Percentiles rank a stretch among this genome's conserved stretches.
Evolutionary conservation across 1,139 yeast species (phyloP).

Genomic region (Sugiyamaella castrensis): DNA sequence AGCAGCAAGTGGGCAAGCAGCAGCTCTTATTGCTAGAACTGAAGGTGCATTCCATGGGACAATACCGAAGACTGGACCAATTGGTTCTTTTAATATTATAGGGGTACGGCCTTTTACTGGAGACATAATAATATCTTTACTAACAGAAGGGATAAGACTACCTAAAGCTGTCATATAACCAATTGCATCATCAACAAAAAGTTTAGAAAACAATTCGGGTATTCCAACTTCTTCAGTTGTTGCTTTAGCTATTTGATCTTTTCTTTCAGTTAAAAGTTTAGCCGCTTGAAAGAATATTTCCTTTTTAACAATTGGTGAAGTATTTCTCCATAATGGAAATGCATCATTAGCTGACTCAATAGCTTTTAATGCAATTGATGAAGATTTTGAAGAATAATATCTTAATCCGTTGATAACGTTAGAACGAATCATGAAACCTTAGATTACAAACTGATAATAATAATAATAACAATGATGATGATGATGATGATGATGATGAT

Average conservation of each 20-base stretch:
- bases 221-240: constrained; percentile 38
- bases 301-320: constrained; percentile 17
- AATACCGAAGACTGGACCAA: constrained; percentile 48
- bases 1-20: constrained; percentile 50
- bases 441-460: no score
- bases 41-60: constrained; percentile 54
- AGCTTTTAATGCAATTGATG: constrained; percentile 30
- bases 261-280: constrained; percentile 17
- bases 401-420: background rate
- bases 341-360: constrained; percentile 19
- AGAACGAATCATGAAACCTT: no score
- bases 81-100: constrained; percentile 40
- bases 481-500: no score
- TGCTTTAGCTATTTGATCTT: constrained; percentile 22
- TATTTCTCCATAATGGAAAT: constrained; percentile 19
- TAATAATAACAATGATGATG: no score
- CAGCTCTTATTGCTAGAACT: constrained; percentile 35
- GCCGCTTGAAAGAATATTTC: constrained; percentile 27
- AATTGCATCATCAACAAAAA: constrained; percentile 40
- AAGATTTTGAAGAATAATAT: constrained; percentile 4
- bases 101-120: constrained; percentile 6
- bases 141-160: background rate
- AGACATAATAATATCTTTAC: no score
- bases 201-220: constrained; percentile 41
- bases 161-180: constrained; percentile 14